These are phyloP conservation scores for Penicillium daleae DNA, from an alignment of 495 filamentous ascomycete genomes.

Conservation along the genomic window DNA sequence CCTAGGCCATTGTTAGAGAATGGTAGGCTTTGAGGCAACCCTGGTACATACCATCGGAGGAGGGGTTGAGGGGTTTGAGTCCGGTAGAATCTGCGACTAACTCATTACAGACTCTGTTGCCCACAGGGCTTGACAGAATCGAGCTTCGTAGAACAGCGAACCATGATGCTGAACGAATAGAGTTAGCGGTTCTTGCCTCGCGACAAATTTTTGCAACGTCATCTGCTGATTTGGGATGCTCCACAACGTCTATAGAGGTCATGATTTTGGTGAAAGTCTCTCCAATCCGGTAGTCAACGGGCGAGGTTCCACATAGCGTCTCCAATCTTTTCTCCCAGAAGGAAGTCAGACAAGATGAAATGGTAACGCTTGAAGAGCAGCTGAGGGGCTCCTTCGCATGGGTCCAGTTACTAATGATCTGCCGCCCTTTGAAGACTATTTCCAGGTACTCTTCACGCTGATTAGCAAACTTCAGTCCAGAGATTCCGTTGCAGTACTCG, in stretches of 20 bases:
- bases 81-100: constrained; percentile 63
- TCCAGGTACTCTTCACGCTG: constrained; percentile 63
- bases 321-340: constrained; percentile 46
- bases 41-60: constrained; percentile 44
- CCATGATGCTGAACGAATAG: constrained; percentile 46
- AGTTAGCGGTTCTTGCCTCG: constrained; percentile 42
- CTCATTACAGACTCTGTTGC: constrained; percentile 58
- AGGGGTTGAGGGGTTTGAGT: constrained; percentile 45
- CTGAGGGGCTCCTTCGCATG: constrained; percentile 26
- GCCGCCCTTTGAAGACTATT: constrained; percentile 60
- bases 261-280: constrained; percentile 49
- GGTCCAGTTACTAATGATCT: constrained; percentile 55
- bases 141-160: constrained; percentile 39
- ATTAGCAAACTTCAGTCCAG: constrained; percentile 49
- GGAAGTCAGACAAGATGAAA: constrained; percentile 32
- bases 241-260: constrained; percentile 30
- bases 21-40: not conserved
- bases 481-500: constrained; percentile 58
- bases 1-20: constrained; percentile 37
- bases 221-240: constrained; percentile 35
- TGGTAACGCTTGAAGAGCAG: constrained; percentile 16
- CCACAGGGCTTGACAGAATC: constrained; percentile 41
- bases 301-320: constrained; percentile 33
- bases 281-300: constrained; percentile 43
- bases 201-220: constrained; percentile 41